These are phyloP conservation scores for Ganoderma boninense DNA, from an alignment of 1,284 basidiomycete species.

Conservation along the genomic window DNA sequence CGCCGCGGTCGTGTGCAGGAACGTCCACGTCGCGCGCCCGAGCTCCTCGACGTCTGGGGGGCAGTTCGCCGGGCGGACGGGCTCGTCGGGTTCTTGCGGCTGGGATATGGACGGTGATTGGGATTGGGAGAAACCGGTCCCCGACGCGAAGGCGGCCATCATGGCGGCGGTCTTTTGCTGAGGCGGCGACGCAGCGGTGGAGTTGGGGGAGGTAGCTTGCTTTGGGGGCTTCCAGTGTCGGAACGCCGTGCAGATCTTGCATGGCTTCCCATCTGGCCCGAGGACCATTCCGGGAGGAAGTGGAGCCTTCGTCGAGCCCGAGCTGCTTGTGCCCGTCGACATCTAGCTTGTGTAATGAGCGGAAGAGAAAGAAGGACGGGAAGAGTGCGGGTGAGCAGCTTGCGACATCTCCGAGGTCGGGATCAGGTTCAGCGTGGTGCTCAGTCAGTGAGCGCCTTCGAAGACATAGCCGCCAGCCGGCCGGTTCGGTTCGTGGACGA, in stretches of 20 bases:
- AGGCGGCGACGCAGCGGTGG: conserved; percentile 2
- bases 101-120: neutral
- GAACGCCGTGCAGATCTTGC: conserved; percentile 90
- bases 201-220: conserved; percentile 30
- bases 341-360: neutral
- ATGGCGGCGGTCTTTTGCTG: conserved; percentile 47
- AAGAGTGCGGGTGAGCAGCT: too few species aligned
- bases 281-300: conserved; percentile 84
- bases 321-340: conserved; percentile 12
- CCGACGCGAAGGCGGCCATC: conserved; percentile 51
- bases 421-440: neutral
- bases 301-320: conserved; percentile 22
- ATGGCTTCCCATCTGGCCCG: conserved; percentile 93
- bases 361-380: neutral
- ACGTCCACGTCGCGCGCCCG: conserved; percentile 94
- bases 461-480: neutral
- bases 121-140: conserved; percentile 38
- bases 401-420: neutral
- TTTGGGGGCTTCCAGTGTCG: conserved; percentile 71
- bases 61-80: conserved; percentile 70
- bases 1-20: conserved; percentile 92
- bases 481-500: neutral
- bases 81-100: conserved; percentile 35
- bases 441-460: neutral
- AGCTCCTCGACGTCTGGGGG: conserved; percentile 90